A percentile compares a stretch with the other conserved stretches of the same genome.
Evolutionary conservation across 169 alveolate genomes (phyloP).

Genomic region (Cyclospora cayetanensis): DNA sequence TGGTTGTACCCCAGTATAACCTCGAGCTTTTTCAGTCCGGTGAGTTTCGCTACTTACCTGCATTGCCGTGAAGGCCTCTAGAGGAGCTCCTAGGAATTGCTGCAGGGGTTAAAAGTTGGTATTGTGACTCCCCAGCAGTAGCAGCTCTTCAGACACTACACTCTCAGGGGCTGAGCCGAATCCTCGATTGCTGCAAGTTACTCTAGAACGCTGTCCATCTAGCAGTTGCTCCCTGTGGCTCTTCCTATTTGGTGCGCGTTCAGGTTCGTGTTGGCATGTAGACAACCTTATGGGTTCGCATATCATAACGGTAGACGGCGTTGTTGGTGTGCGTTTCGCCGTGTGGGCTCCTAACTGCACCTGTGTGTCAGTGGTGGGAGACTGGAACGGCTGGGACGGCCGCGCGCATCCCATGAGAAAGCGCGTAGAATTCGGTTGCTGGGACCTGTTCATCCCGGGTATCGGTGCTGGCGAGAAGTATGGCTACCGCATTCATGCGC

Average conservation of each 20-base stretch:
- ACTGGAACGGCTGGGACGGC: constrained; percentile 84
- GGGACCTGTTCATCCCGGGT: constrained; percentile 82
- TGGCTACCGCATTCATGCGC: constrained; percentile 78
- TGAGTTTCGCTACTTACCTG: constrained; percentile 4
- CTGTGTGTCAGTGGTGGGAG: constrained; percentile 81
- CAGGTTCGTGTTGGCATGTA: constrained; percentile 83
- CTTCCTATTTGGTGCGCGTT: neutral
- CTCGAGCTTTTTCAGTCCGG: constrained; percentile 80
- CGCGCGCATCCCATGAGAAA: constrained; percentile 82
- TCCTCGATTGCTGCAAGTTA: neutral
- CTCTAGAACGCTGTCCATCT: neutral
- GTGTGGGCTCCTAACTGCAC: constrained; percentile 83
- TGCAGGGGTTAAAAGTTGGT: too few relatives aligned
- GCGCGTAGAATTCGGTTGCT: constrained; percentile 79
- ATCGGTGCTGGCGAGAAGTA: constrained; percentile 78
- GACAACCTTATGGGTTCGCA: constrained; percentile 81
- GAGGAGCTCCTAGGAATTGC: neutral
- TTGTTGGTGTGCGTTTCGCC: constrained; percentile 77
- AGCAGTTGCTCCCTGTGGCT: neutral
- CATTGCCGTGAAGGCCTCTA: neutral
- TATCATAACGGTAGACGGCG: constrained; percentile 76
- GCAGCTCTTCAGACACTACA: too few relatives aligned
- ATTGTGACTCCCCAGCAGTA: too few relatives aligned
- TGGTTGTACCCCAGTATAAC: constrained; percentile 74
- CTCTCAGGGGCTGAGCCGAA: neutral